Conservation (phyloP, 495 filamentous ascomycete genomes). For the Stereocaulon alpinum region DNA sequence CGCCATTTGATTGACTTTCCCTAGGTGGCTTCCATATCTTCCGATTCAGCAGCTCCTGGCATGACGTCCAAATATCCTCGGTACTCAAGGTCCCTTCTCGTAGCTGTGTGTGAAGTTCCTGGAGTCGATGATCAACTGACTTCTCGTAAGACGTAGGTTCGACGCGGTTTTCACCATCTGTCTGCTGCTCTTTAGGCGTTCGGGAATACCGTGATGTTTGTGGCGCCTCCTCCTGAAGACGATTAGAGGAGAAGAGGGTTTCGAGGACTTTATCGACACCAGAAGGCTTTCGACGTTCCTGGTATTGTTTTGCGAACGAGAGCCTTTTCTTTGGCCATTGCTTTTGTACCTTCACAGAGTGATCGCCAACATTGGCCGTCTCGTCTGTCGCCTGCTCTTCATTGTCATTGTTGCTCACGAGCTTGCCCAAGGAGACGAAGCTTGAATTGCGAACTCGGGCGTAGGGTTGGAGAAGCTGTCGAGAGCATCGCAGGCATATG, state of each 20-base stretch:
- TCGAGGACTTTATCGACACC: conserved; percentile 12
- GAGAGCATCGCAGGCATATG: conserved; percentile 14
- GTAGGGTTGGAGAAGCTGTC: conserved; percentile 3
- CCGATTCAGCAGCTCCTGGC: conserved; percentile 5
- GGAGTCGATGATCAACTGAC: background rate
- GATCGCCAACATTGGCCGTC: background rate
- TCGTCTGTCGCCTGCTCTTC: background rate
- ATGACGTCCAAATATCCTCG: conserved; percentile 8
- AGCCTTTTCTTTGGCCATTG: conserved; percentile 1
- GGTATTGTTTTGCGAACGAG: conserved; percentile 1
- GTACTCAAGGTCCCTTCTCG: background rate
- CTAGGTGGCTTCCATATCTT: background rate
- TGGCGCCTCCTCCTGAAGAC: no score
- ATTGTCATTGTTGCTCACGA: background rate
- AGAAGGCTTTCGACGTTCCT: conserved; percentile 5
- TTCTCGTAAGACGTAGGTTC: background rate
- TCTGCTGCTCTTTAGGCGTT: background rate
- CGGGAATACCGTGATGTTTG: background rate
- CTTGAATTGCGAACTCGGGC: conserved; percentile 1
- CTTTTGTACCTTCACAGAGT: background rate
- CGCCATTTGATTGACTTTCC: background rate
- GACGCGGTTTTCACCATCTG: no score
- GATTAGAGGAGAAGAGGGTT: conserved; percentile 13
- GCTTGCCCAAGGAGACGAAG: conserved; percentile 13
- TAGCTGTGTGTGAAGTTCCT: background rate